Conservation (phyloP, 768 basidiomycete species). For the Krasilnikovozyma curviuscula region DNA sequence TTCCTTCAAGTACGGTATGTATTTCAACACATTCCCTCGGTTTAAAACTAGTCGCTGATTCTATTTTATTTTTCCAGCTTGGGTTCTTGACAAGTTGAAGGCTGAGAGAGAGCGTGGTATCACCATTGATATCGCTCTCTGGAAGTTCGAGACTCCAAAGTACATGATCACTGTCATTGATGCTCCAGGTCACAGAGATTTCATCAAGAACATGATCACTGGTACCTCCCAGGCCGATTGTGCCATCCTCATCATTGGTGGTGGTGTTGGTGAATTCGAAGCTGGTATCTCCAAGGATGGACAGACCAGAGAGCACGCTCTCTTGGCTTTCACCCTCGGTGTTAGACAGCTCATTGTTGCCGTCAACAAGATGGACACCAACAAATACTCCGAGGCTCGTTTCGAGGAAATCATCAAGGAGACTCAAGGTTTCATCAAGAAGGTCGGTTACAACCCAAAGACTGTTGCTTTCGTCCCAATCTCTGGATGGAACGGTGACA, state of each 20-base stretch:
- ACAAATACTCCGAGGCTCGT: conserved; percentile 99
- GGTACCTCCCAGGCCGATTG: conserved; percentile 93
- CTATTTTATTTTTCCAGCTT: conserved; percentile 32
- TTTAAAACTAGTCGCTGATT: conserved; percentile 12
- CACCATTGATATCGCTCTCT: conserved; percentile 48
- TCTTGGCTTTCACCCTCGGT: conserved; percentile 98
- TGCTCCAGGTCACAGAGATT: conserved; percentile 98
- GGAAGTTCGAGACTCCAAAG: conserved; percentile 99
- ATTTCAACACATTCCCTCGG: conserved; percentile 5
- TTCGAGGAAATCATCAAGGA: conserved; percentile 97
- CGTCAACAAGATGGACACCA: conserved; percentile 99
- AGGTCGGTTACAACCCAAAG: conserved; percentile 99
- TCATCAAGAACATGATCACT: conserved; percentile 99
- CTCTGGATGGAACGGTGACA: conserved; percentile 99
- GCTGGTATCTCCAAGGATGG: conserved; percentile 99
- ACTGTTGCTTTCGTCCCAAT: conserved; percentile 95
- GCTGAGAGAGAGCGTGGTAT: conserved; percentile 99
- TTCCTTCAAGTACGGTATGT: conserved; percentile 87
- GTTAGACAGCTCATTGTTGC: conserved; percentile 99
- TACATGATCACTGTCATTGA: conserved; percentile 60
- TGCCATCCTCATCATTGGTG: conserved; percentile 97
- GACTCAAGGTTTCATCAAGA: conserved; percentile 94
- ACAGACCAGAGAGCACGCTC: conserved; percentile 99
- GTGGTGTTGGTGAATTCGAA: conserved; percentile 99
- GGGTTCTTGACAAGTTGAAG: conserved; percentile 99